Evolutionary conservation across 495 filamentous ascomycete genomes (phyloP).

Genomic region (Aspergillus egyptiacus): DNA sequence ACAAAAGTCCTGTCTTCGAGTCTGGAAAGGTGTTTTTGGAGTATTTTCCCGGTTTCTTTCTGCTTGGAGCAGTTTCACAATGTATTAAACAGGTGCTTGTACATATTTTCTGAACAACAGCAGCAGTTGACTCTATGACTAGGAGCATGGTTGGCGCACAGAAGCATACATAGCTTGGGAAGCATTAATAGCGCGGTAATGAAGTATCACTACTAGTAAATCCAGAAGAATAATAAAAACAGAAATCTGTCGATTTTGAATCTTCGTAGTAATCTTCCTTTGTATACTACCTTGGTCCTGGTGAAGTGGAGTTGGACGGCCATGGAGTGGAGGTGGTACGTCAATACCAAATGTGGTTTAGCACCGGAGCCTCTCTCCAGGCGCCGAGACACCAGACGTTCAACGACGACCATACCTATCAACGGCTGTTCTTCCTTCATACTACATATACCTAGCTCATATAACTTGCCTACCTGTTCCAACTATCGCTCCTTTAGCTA

Average conservation of each 20-base stretch:
- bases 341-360: conserved; percentile 31
- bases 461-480: background rate
- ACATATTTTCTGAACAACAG: background rate
- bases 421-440: background rate
- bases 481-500: background rate
- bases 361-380: conserved; percentile 27
- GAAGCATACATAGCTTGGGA: background rate
- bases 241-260: no score
- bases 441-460: background rate
- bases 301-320: no score
- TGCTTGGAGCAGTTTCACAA: background rate
- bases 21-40: conserved; percentile 4
- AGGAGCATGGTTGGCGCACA: background rate
- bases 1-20: conserved; percentile 6
- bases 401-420: background rate
- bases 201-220: background rate
- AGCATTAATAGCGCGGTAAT: background rate
- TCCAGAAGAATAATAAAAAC: no score
- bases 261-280: no score
- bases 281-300: no score
- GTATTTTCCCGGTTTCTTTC: background rate
- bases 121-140: background rate
- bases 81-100: no score
- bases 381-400: conserved; percentile 16
- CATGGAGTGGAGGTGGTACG: no score